These are phyloP conservation scores for Heimioporus retisporus DNA, from an alignment of 1,284 basidiomycete genomes.

Conservation along the genomic window DNA sequence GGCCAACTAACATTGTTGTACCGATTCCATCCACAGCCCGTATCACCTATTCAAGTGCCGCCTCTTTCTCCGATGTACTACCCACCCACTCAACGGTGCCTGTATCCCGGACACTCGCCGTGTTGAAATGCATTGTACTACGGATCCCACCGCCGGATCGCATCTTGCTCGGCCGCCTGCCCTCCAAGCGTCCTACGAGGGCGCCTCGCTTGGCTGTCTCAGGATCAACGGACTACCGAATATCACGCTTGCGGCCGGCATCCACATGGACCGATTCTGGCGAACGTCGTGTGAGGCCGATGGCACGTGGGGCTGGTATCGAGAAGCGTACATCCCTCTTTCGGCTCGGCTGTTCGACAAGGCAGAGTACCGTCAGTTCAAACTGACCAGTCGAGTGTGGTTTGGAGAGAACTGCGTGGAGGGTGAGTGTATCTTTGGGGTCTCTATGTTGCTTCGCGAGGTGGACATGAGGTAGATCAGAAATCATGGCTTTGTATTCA, in stretches of 20 bases:
- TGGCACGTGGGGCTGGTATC: conserved; percentile 41
- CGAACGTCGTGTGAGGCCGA: conserved; percentile 20
- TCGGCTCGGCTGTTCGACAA: conserved; percentile 44
- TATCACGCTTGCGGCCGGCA: conserved; percentile 18
- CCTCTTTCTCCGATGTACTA: conserved; percentile 33
- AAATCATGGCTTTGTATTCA: too few species aligned
- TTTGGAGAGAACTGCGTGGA: conserved; percentile 24
- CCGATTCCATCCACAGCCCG: conserved; percentile 14
- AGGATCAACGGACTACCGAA: not conserved
- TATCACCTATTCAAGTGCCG: conserved; percentile 33
- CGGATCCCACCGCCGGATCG: conserved; percentile 16
- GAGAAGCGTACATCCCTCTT: conserved; percentile 42
- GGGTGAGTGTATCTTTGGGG: conserved; percentile 28
- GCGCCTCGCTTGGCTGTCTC: conserved; percentile 6
- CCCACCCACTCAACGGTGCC: conserved; percentile 20
- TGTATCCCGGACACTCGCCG: conserved; percentile 17
- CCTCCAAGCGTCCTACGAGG: conserved; percentile 27
- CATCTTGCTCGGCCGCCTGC: conserved; percentile 12
- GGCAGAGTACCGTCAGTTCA: conserved; percentile 43
- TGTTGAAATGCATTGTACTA: conserved; percentile 36
- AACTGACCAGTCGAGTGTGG: conserved; percentile 31
- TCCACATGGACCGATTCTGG: conserved; percentile 37
- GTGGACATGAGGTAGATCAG: conserved; percentile 27
- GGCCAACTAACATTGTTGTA: not conserved
- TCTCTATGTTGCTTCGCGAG: conserved; percentile 31